Percentiles rank a stretch among this genome's conserved stretches.
These are phyloP conservation scores for Acer yangbiense DNA, from an alignment of 345 rosid species.

Conservation along the genomic window DNA sequence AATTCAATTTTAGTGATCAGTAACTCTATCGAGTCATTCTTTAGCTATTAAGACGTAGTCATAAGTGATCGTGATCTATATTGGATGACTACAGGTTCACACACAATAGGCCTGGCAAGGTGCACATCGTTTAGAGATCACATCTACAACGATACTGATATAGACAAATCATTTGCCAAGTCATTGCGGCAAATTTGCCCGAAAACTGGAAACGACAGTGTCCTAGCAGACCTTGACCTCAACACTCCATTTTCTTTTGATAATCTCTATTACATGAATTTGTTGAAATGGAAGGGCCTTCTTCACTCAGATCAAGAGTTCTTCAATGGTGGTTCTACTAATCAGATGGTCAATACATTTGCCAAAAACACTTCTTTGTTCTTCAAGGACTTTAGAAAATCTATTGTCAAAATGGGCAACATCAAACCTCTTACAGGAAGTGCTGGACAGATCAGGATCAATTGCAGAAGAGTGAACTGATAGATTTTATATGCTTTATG, in stretches of 20 bases:
- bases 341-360: slow-evolving; percentile 27
- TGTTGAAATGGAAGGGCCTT: slow-evolving; percentile 40
- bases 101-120: slow-evolving; percentile 40
- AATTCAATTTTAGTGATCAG: neutral
- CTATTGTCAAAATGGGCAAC: slow-evolving; percentile 48
- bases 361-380: slow-evolving; percentile 25
- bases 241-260: slow-evolving; percentile 30
- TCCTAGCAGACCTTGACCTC: slow-evolving; percentile 23
- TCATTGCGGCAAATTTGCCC: slow-evolving; percentile 25
- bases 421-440: slow-evolving; percentile 39
- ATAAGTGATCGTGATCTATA: no score
- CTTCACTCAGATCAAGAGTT: slow-evolving; percentile 45
- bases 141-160: slow-evolving; percentile 39
- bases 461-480: slow-evolving; percentile 36
- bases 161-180: slow-evolving; percentile 28
- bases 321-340: slow-evolving; percentile 32
- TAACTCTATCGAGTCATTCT: no score
- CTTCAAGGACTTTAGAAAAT: slow-evolving; percentile 30
- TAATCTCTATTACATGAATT: slow-evolving; percentile 32
- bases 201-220: slow-evolving; percentile 23
- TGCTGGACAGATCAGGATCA: slow-evolving; percentile 39
- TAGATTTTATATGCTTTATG: neutral
- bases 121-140: slow-evolving; percentile 28
- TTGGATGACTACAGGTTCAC: slow-evolving; percentile 21
- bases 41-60: no score